Conservation (phyloP, 2,329 filamentous ascomycete species). For the Pseudopithomyces maydicus region DNA sequence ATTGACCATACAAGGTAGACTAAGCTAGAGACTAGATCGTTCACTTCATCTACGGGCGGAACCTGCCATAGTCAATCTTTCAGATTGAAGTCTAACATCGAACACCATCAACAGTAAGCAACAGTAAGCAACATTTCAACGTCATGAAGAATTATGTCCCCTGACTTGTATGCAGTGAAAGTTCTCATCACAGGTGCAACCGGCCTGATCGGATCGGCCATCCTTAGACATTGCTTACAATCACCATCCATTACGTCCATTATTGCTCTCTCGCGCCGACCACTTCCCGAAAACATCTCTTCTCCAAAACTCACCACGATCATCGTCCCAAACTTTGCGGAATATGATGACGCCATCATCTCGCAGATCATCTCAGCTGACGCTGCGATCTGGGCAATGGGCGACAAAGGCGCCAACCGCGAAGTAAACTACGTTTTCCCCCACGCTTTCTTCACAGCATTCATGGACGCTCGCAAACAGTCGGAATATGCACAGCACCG, state of each 20-base stretch:
- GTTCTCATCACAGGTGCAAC: constrained; percentile 25
- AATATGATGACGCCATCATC: constrained; percentile 2
- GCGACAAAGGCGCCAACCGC: constrained; percentile 19
- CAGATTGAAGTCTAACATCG: not conserved
- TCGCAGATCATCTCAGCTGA: constrained; percentile 18
- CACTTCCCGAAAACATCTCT: constrained; percentile 1
- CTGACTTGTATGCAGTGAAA: no score
- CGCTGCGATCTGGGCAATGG: constrained; percentile 27
- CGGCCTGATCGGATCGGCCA: constrained; percentile 20
- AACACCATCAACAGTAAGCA: not conserved
- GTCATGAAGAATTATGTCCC: no score
- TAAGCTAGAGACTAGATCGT: no score
- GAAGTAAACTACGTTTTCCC: constrained; percentile 23
- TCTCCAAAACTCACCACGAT: constrained; percentile 17
- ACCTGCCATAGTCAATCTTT: not conserved
- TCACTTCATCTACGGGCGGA: not conserved
- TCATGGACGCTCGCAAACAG: constrained; percentile 4
- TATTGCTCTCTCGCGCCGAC: constrained; percentile 17
- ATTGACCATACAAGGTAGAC: no score
- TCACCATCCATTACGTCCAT: constrained; percentile 18
- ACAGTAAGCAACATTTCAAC: no score
- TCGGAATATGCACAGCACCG: not conserved
- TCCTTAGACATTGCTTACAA: constrained; percentile 17
- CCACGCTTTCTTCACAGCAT: constrained; percentile 17
- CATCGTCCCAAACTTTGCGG: constrained; percentile 18